A percentile compares a stretch with the other conserved stretches of the same genome.
Evolutionary conservation across 176 grass and related monocot species (phyloP).

Genomic region (Juncus inflexus): DNA sequence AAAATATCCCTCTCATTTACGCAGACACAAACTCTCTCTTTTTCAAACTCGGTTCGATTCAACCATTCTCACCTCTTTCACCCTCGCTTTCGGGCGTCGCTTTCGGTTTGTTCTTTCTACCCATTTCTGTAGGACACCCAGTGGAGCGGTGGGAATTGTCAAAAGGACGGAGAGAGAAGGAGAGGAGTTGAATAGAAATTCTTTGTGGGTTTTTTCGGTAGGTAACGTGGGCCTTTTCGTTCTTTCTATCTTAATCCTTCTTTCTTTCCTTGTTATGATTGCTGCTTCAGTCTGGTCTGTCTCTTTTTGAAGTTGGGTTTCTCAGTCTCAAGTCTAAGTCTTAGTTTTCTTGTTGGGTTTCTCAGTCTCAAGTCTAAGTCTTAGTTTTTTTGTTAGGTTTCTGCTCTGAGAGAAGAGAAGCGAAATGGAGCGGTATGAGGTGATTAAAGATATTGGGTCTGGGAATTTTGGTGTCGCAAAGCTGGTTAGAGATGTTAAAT

Average conservation of each 20-base stretch:
- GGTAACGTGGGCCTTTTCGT: too few relatives aligned
- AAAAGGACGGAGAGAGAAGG: too few relatives aligned
- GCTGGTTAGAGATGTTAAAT: slow-evolving; percentile 69
- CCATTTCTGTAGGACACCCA: slow-evolving; percentile 23
- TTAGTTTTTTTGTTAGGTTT: neutral
- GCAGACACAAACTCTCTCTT: too few relatives aligned
- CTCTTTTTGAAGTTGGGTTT: too few relatives aligned
- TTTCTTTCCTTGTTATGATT: slow-evolving; percentile 22
- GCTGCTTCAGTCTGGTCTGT: neutral
- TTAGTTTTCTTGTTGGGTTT: neutral
- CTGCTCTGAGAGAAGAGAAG: neutral
- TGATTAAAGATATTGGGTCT: slow-evolving; percentile 86
- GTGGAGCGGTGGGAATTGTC: neutral
- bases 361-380: too few relatives aligned
- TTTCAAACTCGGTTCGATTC: slow-evolving; percentile 1
- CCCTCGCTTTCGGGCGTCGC: slow-evolving; percentile 5
- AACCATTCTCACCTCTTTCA: neutral
- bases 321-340: neutral
- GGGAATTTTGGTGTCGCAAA: slow-evolving; percentile 97
- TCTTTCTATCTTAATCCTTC: neutral
- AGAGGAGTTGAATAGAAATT: neutral
- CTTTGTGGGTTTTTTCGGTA: slow-evolving; percentile 16
- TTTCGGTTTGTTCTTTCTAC: neutral
- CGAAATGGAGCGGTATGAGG: slow-evolving; percentile 82
- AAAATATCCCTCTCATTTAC: slow-evolving; percentile 6